Base-by-base conservation (phyloP, 768 basidiomycete species). In the Astraeus odoratus region DNA sequence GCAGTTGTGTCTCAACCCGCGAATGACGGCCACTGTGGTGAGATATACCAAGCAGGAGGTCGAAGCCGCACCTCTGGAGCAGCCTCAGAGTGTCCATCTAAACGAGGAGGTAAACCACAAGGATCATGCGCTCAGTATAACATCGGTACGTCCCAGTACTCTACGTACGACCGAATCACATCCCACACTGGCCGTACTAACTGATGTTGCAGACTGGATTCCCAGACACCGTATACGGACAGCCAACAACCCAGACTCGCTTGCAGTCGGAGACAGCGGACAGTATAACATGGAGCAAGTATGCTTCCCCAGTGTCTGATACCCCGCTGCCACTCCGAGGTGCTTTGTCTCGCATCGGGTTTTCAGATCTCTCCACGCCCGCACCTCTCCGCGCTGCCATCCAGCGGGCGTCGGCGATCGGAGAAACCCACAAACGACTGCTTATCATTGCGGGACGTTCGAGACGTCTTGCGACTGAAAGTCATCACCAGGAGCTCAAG, bases 201-300 rank as follows among this genome's bases (percentile, higher is more conserved):
- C 15, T 16, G 13, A 20, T n/a, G 19, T 20, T 23, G 61, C 50
- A 61, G 31, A 57, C 68, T 5, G 74, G 65, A 2, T 71, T 78
- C 53, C 75, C 76, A 0, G 86, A 90, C 57, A 88, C 86, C 0
- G 69, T 84, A 9, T 89, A 91, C 50, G 82, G 77, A 1, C 72
- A 76, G 37, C 66, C 67, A 2, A 78, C 72, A 38, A 84, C 85
- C 0, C 76, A 84, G 50, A 78, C 72, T 19, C 74, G 75, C 5
- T 54, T 95, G 49, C 81, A 83, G 49, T 91, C 87, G 1, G 84
- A 88, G 44, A 89, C 84, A 0, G 92, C 91, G 0, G 94, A 97
- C 58, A 79, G 80, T 50, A 68, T 92, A 39, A 61, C 73, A 1
- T 94, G 92, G 89, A 65, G 66, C 1, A 76, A 70, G 41, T 91